Conservation (phyloP, 1,284 basidiomycete species). For the Kwoniella shivajii region DNA sequence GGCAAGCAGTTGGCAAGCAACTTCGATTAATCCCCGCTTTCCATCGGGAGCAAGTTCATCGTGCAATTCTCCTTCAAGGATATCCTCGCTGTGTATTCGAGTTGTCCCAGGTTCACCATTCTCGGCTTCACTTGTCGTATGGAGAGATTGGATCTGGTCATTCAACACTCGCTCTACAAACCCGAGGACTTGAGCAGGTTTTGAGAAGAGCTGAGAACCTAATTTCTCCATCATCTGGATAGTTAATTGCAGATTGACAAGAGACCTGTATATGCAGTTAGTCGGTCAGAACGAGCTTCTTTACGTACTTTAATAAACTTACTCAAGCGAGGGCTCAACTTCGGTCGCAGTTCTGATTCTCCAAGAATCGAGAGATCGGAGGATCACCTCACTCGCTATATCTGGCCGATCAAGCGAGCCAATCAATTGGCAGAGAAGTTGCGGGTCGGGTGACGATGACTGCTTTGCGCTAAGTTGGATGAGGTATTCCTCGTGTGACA, state of each 20-base stretch:
- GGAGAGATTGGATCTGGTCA: slow-evolving; percentile 22
- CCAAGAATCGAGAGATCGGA: slow-evolving; percentile 71
- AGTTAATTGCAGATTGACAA: slow-evolving; percentile 74
- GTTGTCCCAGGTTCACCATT: slow-evolving; percentile 6
- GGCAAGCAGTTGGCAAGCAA: slow-evolving; percentile 63
- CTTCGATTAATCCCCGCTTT: slow-evolving; percentile 61
- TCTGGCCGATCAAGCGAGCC: slow-evolving; percentile 68
- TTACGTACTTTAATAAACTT: not conserved
- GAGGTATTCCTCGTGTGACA: not conserved
- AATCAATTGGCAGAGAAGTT: slow-evolving; percentile 66
- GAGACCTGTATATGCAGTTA: slow-evolving; percentile 42
- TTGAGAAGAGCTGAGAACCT: slow-evolving; percentile 67
- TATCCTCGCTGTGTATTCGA: slow-evolving; percentile 40
- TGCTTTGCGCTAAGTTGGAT: not conserved
- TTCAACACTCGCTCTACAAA: slow-evolving; percentile 74
- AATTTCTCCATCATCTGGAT: slow-evolving; percentile 74
- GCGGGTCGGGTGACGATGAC: slow-evolving; percentile 71
- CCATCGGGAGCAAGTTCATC: slow-evolving; percentile 16
- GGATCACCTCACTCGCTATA: slow-evolving; percentile 70
- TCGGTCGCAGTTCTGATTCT: slow-evolving; percentile 55
- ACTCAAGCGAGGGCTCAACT: slow-evolving; percentile 43
- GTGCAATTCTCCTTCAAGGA: slow-evolving; percentile 30
- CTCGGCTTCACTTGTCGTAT: not conserved
- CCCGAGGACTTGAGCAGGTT: slow-evolving; percentile 69
- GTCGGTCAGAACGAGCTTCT: slow-evolving; percentile 3